Conservation (phyloP, 2,329 filamentous ascomycete genomes). For the Alternaria burnsii region DNA sequence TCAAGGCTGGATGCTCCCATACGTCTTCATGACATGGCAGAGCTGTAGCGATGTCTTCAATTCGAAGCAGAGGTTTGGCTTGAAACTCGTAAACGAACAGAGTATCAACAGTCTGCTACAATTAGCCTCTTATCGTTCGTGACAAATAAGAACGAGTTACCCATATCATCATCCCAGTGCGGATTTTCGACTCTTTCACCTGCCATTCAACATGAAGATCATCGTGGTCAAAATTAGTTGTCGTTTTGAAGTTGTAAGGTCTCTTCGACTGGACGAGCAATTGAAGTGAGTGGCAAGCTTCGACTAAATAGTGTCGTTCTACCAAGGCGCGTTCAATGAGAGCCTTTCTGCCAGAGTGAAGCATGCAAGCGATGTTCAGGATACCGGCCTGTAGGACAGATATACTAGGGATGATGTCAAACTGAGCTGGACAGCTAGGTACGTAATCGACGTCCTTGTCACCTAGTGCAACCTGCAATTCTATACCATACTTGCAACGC, state of each 20-base stretch:
- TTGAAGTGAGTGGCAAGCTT: constrained; percentile 12
- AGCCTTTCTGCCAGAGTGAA: constrained; percentile 17
- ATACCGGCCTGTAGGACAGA: constrained; percentile 18
- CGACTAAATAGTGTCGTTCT: constrained; percentile 10
- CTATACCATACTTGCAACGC: constrained; percentile 3
- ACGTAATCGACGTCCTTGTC: constrained; percentile 2
- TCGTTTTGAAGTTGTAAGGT: background rate
- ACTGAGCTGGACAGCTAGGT: background rate
- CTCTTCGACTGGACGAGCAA: constrained; percentile 3
- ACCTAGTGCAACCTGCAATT: background rate
- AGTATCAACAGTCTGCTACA: constrained; percentile 7
- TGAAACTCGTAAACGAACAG: constrained; percentile 19
- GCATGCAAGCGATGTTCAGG: constrained; percentile 17
- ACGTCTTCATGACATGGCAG: constrained; percentile 21
- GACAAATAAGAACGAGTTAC: background rate
- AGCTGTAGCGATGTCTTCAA: constrained; percentile 13
- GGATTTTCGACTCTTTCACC: constrained; percentile 6
- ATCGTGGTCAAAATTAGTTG: background rate
- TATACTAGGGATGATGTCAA: background rate
- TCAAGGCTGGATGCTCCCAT: constrained; percentile 13
- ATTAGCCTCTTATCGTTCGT: background rate
- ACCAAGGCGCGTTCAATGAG: constrained; percentile 10
- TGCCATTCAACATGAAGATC: constrained; percentile 5
- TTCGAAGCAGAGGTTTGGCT: constrained; percentile 17
- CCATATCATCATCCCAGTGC: constrained; percentile 19